Evolutionary conservation across 495 filamentous ascomycete genomes (phyloP).

Genomic region (Chaetomium tenue): DNA sequence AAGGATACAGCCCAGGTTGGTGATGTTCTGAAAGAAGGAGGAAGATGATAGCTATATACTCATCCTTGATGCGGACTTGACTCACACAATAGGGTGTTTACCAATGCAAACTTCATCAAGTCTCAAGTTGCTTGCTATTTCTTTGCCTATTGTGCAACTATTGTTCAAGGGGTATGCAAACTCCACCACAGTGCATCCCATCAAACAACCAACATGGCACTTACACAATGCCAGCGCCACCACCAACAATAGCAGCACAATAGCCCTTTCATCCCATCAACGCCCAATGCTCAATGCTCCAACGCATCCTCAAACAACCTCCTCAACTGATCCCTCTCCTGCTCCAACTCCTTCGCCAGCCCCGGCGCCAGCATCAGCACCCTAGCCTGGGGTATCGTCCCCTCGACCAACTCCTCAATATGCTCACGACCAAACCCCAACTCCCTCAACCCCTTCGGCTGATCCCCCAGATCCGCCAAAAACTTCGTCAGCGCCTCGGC

Average conservation of each 20-base stretch:
- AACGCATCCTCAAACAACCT: conserved; percentile 51
- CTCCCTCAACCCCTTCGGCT: conserved; percentile 80
- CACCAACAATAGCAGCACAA: not conserved
- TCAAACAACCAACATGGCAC: not conserved
- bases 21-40: too few relatives aligned
- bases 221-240: not conserved
- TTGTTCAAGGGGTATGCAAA: not conserved
- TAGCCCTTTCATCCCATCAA: conserved; percentile 23
- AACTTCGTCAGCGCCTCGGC: conserved; percentile 78
- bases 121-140: too few relatives aligned
- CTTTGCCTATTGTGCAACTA: not conserved
- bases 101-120: not conserved
- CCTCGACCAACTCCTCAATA: conserved; percentile 81
- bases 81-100: not conserved
- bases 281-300: conserved; percentile 46
- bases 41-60: too few relatives aligned
- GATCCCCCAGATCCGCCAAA: conserved; percentile 77
- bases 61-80: too few relatives aligned
- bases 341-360: conserved; percentile 67
- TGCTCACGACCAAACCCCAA: conserved; percentile 74
- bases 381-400: conserved; percentile 84
- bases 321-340: conserved; percentile 53
- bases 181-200: not conserved
- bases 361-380: conserved; percentile 91
- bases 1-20: too few relatives aligned